Evolutionary conservation across 257 asterid species (phyloP).

Genomic region (Solanum pennellii): DNA sequence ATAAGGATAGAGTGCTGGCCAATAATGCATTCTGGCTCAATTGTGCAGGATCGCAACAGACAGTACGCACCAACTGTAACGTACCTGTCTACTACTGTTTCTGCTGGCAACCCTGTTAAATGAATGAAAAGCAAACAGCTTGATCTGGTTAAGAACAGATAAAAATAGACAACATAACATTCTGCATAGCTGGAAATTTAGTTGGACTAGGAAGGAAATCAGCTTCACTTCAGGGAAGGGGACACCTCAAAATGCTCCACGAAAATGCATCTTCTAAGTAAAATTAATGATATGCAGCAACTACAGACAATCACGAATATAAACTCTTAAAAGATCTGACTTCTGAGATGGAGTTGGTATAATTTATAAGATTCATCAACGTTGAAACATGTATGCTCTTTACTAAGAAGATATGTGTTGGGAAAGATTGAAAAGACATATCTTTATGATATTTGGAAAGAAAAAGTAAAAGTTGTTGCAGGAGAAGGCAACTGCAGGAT

Average conservation of each 20-base stretch:
- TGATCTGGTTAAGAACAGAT: background rate
- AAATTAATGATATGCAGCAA: background rate
- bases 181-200: background rate
- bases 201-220: background rate
- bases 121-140: background rate
- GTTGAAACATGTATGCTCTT: background rate
- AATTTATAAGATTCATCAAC: background rate
- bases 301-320: background rate
- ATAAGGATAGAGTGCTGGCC: constrained; percentile 89
- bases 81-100: constrained; percentile 67
- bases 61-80: constrained; percentile 87
- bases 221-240: background rate
- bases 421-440: background rate
- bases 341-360: background rate
- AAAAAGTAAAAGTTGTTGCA: background rate
- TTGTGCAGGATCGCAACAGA: constrained; percentile 78
- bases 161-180: background rate
- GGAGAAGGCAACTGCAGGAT: background rate
- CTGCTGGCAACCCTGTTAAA: constrained; percentile 80
- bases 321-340: background rate
- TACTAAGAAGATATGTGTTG: background rate
- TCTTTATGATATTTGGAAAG: background rate
- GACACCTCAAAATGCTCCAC: background rate
- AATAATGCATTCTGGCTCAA: constrained; percentile 92
- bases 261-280: background rate